Evolutionary conservation across 2,329 filamentous ascomycete species (phyloP).

Genomic region (Didymella pinodella): DNA sequence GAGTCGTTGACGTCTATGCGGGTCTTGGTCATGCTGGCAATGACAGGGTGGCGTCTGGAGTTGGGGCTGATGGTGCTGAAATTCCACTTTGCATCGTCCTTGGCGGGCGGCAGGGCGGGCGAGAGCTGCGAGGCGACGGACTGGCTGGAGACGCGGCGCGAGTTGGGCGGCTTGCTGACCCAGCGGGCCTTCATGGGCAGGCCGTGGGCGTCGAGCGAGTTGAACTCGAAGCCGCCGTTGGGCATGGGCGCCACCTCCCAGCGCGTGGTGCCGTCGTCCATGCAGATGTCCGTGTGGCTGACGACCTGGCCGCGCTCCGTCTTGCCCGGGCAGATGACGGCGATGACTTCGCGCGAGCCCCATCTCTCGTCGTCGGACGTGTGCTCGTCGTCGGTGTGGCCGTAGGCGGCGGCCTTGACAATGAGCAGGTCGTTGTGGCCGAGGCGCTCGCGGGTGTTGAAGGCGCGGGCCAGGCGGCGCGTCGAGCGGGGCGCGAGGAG

Average conservation of each 20-base stretch:
- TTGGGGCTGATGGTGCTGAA: constrained; percentile 79
- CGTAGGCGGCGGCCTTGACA: constrained; percentile 74
- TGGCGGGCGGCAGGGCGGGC: constrained; percentile 17
- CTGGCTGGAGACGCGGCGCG: constrained; percentile 37
- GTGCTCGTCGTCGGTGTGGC: constrained; percentile 52
- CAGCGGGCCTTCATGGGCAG: constrained; percentile 70
- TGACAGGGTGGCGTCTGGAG: constrained; percentile 74
- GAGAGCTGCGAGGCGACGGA: constrained; percentile 33
- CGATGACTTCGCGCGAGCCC: constrained; percentile 66
- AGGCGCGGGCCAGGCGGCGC: constrained; percentile 66
- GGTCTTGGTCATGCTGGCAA: constrained; percentile 71
- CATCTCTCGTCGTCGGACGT: constrained; percentile 59
- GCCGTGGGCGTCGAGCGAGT: constrained; percentile 65
- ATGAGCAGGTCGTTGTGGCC: constrained; percentile 75
- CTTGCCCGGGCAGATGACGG: constrained; percentile 69
- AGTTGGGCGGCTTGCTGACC: constrained; percentile 62
- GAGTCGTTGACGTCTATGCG: constrained; percentile 74
- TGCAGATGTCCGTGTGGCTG: constrained; percentile 72
- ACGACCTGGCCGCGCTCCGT: constrained; percentile 63
- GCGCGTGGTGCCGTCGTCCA: constrained; percentile 57
- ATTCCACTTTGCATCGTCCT: constrained; percentile 67
- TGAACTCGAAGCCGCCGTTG: constrained; percentile 64
- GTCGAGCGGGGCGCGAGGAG: constrained; percentile 60
- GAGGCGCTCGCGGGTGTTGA: constrained; percentile 69
- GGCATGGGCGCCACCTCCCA: constrained; percentile 56